phyloP scores from a whole-genome alignment of 1,139 yeast genomes.

The Suzukiozyma palmioleophila region DNA sequence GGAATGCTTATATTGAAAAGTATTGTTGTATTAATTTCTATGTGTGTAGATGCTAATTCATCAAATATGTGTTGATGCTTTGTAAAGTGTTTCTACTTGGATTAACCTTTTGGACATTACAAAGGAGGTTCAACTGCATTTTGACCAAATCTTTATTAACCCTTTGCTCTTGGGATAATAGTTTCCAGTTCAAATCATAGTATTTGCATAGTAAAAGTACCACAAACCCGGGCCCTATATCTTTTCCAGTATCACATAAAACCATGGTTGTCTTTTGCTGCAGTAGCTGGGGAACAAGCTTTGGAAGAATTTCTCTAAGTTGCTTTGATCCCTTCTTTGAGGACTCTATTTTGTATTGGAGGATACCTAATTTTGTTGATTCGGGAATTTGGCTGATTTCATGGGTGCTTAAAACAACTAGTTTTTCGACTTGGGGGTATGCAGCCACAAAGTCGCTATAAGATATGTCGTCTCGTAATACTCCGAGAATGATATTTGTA shows the following conservation, averaged over 20 bases:
- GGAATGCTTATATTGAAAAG: no score
- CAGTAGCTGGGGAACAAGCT: conserved; percentile 21
- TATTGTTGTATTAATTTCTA: no score
- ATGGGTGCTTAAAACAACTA: conserved; percentile 25
- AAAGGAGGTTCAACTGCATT: conserved; percentile 50
- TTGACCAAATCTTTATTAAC: conserved; percentile 52
- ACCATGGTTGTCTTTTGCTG: conserved; percentile 27
- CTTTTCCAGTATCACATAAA: conserved; percentile 63
- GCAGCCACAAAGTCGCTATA: conserved; percentile 9
- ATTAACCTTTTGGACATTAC: conserved; percentile 46
- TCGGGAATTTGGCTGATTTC: conserved; percentile 18
- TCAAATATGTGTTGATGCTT: conserved; percentile 48
- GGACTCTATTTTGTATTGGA: conserved; percentile 27
- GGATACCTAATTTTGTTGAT: conserved; percentile 8
- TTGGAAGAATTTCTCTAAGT: conserved; percentile 42
- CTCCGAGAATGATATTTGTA: conserved; percentile 31
- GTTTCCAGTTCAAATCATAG: conserved; percentile 41
- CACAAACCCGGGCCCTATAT: conserved; percentile 59
- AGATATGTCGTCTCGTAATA: conserved; percentile 14
- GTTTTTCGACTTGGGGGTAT: conserved; percentile 11
- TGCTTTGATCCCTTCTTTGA: conserved; percentile 64
- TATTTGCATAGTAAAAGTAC: conserved; percentile 46
- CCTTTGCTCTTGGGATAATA: conserved; percentile 12
- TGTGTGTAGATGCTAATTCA: conserved; percentile 9
- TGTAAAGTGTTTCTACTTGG: conserved; percentile 79